phyloP scores from a whole-genome alignment of 768 basidiomycete species.

The Pleurotus eryngii region DNA sequence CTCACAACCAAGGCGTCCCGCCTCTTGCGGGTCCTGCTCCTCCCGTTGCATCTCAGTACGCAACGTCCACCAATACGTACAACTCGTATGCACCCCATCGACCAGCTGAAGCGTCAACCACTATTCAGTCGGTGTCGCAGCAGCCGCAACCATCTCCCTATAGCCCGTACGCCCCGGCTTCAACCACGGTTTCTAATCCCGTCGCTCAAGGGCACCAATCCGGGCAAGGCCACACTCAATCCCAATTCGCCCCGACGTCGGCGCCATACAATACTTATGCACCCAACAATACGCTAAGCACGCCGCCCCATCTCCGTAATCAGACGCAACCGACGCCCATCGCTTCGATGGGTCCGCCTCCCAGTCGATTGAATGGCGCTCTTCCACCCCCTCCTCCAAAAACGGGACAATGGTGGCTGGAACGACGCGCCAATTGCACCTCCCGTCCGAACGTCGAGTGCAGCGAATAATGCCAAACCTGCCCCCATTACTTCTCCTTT shows the following conservation, averaged over 20 bases:
- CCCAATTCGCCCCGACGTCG: background rate
- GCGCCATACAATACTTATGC: background rate
- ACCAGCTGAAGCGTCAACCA: background rate
- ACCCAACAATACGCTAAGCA: slow-evolving; percentile 26
- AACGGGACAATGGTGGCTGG: slow-evolving; percentile 81
- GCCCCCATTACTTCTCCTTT: slow-evolving; percentile 85
- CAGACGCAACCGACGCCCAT: slow-evolving; percentile 26
- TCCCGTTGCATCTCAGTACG: background rate
- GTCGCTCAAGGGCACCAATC: background rate
- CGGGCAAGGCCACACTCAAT: background rate
- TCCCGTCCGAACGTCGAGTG: slow-evolving; percentile 46
- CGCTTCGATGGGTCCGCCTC: slow-evolving; percentile 40
- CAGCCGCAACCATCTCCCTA: background rate
- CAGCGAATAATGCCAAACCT: slow-evolving; percentile 50
- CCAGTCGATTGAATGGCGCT: slow-evolving; percentile 29
- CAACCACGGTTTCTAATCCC: background rate
- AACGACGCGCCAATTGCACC: slow-evolving; percentile 76
- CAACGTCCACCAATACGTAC: background rate
- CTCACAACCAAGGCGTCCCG: background rate
- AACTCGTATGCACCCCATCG: background rate
- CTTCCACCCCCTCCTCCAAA: slow-evolving; percentile 52
- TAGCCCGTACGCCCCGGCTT: background rate
- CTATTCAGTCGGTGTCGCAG: background rate
- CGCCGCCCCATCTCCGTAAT: slow-evolving; percentile 37
- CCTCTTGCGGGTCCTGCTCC: background rate